A percentile compares a stretch with the other conserved stretches of the same genome.
Conservation (phyloP, 306 rosid genomes). For the Quercus variabilis region DNA sequence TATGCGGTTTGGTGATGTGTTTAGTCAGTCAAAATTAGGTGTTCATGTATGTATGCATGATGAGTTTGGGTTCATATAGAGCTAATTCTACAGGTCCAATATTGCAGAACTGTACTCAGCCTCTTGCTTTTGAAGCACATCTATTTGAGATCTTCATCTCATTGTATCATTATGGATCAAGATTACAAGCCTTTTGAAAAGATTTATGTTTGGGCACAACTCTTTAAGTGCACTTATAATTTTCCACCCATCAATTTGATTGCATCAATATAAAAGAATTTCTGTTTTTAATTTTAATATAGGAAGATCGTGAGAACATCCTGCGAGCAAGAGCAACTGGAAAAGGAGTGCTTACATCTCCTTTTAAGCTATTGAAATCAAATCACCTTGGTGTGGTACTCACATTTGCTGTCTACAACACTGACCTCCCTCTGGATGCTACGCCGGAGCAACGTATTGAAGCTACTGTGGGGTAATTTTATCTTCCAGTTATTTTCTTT, state of each 20-base stretch:
- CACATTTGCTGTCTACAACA: slow-evolving; percentile 79
- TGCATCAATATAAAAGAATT: slow-evolving; percentile 7
- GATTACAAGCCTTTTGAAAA: background rate
- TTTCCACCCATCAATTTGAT: slow-evolving; percentile 19
- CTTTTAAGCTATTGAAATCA: slow-evolving; percentile 90
- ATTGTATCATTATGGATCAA: background rate
- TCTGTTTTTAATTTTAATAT: slow-evolving; percentile 6
- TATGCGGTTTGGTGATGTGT: background rate
- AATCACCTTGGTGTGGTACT: slow-evolving; percentile 91
- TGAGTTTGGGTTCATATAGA: background rate
- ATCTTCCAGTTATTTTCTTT: slow-evolving; percentile 12
- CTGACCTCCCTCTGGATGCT: slow-evolving; percentile 66
- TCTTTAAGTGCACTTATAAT: background rate
- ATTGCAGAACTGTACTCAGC: background rate
- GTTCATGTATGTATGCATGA: background rate
- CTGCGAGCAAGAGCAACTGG: slow-evolving; percentile 90
- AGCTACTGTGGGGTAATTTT: slow-evolving; percentile 84
- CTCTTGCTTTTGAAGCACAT: background rate
- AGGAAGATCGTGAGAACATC: slow-evolving; percentile 96
- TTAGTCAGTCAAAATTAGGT: background rate
- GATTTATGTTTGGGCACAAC: background rate
- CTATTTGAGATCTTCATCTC: background rate
- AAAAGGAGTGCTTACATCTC: slow-evolving; percentile 93
- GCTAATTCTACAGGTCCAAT: background rate
- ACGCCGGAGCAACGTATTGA: slow-evolving; percentile 63